Conservation (phyloP, 148 eudicot genomes). For the Nepenthes mirabilis region DNA sequence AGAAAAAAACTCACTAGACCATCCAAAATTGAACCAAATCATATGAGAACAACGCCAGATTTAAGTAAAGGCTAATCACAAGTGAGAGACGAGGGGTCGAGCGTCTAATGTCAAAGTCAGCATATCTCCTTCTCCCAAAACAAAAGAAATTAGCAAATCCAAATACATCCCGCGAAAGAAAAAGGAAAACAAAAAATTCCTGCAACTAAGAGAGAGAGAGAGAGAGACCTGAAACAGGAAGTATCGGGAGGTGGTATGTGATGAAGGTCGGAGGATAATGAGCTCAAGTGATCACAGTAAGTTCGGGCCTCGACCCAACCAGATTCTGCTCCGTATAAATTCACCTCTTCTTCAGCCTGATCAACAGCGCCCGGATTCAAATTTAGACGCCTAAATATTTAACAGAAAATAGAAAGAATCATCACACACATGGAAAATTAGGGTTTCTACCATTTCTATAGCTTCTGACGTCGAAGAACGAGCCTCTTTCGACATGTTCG, state of each 20-base stretch:
- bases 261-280: slow-evolving; percentile 19
- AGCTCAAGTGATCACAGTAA: slow-evolving; percentile 24
- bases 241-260: slow-evolving; percentile 27
- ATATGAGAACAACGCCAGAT: too few relatives aligned
- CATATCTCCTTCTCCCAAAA: too few relatives aligned
- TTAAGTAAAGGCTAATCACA: too few relatives aligned
- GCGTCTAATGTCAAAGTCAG: too few relatives aligned
- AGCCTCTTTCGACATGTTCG: neutral
- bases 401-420: too few relatives aligned
- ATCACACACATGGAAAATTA: too few relatives aligned
- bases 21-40: too few relatives aligned
- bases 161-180: neutral
- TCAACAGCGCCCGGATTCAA: neutral
- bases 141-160: neutral
- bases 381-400: too few relatives aligned
- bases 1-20: too few relatives aligned
- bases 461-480: neutral
- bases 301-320: slow-evolving; percentile 46
- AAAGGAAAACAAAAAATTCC: neutral
- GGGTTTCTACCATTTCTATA: neutral
- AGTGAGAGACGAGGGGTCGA: too few relatives aligned
- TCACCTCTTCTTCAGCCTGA: slow-evolving; percentile 15
- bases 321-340: slow-evolving; percentile 19
- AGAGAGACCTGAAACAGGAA: slow-evolving; percentile 25
- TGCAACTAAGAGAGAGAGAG: neutral